Evolutionary conservation across 2,329 filamentous ascomycete genomes (phyloP).

Genomic region (Calonectria leucothoes): DNA sequence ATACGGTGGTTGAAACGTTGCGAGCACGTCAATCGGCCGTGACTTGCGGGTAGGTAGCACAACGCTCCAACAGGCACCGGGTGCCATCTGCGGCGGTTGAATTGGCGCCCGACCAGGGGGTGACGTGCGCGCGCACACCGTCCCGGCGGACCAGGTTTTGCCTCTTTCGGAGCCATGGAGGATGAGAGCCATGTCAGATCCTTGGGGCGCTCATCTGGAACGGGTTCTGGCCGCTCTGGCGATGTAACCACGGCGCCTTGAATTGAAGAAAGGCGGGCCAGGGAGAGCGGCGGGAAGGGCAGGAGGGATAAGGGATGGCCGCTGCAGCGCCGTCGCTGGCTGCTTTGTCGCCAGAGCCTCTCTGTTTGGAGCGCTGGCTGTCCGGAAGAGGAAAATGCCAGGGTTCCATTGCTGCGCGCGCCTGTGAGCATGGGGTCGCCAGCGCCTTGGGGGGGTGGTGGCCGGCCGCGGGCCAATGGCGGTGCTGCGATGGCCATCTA

Average conservation of each 20-base stretch:
- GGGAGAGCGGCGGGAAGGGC: background rate
- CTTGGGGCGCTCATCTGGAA: background rate
- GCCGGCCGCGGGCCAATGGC: constrained; percentile 2
- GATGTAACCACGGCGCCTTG: background rate
- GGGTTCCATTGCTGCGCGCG: constrained; percentile 13
- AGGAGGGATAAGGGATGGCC: background rate
- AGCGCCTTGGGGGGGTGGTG: background rate
- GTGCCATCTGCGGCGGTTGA: background rate
- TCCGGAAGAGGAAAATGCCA: background rate
- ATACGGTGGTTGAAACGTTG: background rate
- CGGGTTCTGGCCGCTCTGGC: background rate
- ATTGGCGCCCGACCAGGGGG: background rate
- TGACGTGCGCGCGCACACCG: background rate
- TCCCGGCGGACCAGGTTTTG: background rate
- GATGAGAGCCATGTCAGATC: constrained; percentile 12
- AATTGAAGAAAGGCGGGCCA: background rate
- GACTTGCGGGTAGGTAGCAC: background rate
- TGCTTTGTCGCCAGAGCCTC: background rate
- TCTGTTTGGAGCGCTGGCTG: background rate
- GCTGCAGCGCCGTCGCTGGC: background rate
- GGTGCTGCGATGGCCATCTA: constrained; percentile 19
- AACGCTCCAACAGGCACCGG: background rate
- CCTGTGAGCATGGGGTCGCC: constrained; percentile 1
- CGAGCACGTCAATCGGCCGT: background rate
- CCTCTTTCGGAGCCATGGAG: constrained; percentile 1